Evolutionary conservation across 257 asterid genomes (phyloP), one percentile per base, ranked within the genome.

Genomic region (Penstemon davidsonii): DNA sequence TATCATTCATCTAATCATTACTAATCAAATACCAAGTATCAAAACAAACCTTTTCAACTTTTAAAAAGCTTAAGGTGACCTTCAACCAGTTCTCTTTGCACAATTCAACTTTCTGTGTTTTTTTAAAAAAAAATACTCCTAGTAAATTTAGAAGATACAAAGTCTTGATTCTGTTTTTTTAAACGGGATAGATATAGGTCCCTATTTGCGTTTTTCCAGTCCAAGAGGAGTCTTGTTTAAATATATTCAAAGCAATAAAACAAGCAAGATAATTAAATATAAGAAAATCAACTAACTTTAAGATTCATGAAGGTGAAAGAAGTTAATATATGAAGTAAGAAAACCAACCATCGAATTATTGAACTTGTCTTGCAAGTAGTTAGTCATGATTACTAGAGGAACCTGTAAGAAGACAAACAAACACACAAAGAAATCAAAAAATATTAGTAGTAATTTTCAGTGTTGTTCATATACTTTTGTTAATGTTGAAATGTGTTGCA

Each of bases 351-450:
- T 94, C 3, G 97, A 94, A 66, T 78, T 91, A 55, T 89, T 71
- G 95, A 88, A 91, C 87, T 88, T 91, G 77, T 88, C 54, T 78
- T 88, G 96, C 84, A 94, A 79, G 73, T 63, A 81, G 58, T 91
- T 94, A 18, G 99, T 94, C 77, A 94, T 68, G 43, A 94, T 79
- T 57, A 91, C 99, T 60, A 91, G 84, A 8, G 97, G 99, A 70
- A 94, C 88, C 99, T 94, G 95, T 68, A 58, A 79, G 70, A 37
- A 61, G 59, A 61, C 13, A 39, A 64, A 46, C 64, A 49, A n/a
- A 4, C 10, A 64, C 3, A 55, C 55, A 56, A 71, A 33, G 43
- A n/a, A 56, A 58, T 71, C 59, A 81, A 47, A 68, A 39, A 44
- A 62, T 9, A 53, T 25, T 54, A 38, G 44, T 43, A 42, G 18